Evolutionary conservation across 306 rosid species (phyloP).

Genomic region (Castanea sativa): DNA sequence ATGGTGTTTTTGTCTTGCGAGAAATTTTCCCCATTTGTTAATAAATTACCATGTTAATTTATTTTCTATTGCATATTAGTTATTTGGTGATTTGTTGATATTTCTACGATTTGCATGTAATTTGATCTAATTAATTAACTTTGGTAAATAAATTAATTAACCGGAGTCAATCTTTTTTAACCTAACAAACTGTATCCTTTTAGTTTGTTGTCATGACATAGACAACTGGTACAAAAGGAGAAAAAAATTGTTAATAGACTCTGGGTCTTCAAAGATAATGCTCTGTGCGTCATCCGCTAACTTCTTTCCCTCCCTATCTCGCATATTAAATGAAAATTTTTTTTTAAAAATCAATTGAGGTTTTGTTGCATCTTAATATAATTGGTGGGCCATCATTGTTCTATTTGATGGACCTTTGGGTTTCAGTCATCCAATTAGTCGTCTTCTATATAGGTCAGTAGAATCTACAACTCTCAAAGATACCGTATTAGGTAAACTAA

Average conservation of each 20-base stretch:
- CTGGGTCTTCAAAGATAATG: not conserved
- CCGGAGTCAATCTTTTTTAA: too few relatives aligned
- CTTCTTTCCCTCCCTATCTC: not conserved
- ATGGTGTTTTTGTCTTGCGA: accelerated
- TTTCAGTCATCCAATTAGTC: not conserved
- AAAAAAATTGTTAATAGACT: not conserved
- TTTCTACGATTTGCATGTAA: too few relatives aligned
- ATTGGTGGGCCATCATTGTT: not conserved
- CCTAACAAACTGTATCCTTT: not conserved
- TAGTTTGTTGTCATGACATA: not conserved
- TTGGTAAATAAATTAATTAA: too few relatives aligned
- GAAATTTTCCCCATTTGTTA: too few relatives aligned
- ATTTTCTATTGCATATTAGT: too few relatives aligned
- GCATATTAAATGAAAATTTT: too few relatives aligned
- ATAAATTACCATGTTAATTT: too few relatives aligned
- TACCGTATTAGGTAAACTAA: not conserved
- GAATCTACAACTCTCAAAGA: too few relatives aligned
- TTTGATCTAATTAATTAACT: too few relatives aligned
- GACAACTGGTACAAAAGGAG: too few relatives aligned
- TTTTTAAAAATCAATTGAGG: too few relatives aligned
- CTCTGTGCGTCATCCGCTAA: not conserved
- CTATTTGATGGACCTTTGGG: not conserved
- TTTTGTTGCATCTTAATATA: not conserved
- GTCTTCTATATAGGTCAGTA: not conserved
- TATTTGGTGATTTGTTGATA: too few relatives aligned